Base-by-base conservation (phyloP, 2,329 filamentous ascomycete species). In the Calonectria ilicicola region DNA sequence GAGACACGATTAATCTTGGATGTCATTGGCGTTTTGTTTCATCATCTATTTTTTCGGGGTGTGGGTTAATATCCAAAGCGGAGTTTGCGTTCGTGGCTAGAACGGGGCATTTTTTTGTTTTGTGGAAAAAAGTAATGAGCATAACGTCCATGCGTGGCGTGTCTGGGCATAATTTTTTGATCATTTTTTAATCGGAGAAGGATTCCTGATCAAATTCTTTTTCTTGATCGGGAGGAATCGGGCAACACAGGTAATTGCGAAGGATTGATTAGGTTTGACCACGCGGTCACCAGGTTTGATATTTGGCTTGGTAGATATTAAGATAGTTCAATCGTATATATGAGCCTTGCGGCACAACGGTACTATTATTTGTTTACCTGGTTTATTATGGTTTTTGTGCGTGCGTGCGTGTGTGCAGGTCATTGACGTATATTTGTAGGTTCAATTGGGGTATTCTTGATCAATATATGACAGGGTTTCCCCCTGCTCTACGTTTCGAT, bases 231-330 rank as follows among this genome's bases (percentile, higher is more conserved):
- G 51, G 49, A 66, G 67, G 62, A 51, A 71, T 67, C 69, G 47
- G 62, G 46, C 60, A 70, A 70, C 29, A 68, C 29, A 21, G 38
- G 32, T 75, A 70, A 75, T 78, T 38, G 74, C 65, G 71, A 71
- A 76, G 67, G 67, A 67, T 7, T n/a, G 63, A 27, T 66, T 72
- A 9, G 29, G 29, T 9, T 32, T 32, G 76, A 56, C 72, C 70
- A 78, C 71, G 65, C 70, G 73, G 74, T 65, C 77, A 49, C 29
- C 71, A 60, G 42, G 46, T 51, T 65, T 26, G 60, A 40, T 32
- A 62, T 35, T 56, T 53, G 32, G 66, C 38, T 49, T 62, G 53
- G 72, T 76, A 79, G 64, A 74, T 76, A 77, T 46, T 65, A 65
- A 70, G 60, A 69, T 69, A 72, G 65, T 46, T 51, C 32, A 53